Conservation (phyloP, 495 filamentous ascomycete genomes). For the Eremomyces bilateralis region DNA sequence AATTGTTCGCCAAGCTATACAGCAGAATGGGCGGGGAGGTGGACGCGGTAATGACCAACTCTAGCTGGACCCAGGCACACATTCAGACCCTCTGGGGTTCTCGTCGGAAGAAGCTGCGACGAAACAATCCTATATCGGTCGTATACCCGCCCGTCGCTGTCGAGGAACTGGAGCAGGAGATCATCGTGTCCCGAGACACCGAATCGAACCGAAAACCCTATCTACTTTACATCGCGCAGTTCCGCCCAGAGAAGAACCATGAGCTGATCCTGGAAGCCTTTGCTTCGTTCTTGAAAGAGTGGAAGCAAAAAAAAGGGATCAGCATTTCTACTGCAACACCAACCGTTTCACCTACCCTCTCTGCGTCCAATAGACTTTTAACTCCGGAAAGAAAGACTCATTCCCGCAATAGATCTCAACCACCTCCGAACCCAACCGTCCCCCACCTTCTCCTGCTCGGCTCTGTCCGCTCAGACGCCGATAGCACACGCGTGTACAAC, state of each 20-base stretch:
- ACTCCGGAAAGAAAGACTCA: too few relatives aligned
- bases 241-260: conserved; percentile 94
- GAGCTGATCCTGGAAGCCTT: conserved; percentile 65
- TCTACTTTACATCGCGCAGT: conserved; percentile 87
- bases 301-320: conserved; percentile 11
- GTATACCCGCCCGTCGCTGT: conserved; percentile 89
- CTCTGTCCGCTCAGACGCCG: conserved; percentile 61
- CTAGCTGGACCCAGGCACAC: conserved; percentile 75
- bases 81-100: conserved; percentile 64
- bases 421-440: too few relatives aligned
- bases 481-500: conserved; percentile 76
- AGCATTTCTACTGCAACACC: too few relatives aligned
- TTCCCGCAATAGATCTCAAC: too few relatives aligned
- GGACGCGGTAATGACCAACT: conserved; percentile 93
- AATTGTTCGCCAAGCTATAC: conserved; percentile 62
- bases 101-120: conserved; percentile 19
- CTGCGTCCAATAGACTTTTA: too few relatives aligned
- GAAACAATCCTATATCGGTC: conserved; percentile 30
- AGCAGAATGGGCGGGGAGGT: conserved; percentile 55
- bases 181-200: conserved; percentile 42
- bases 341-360: too few relatives aligned
- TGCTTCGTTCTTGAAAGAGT: conserved; percentile 35
- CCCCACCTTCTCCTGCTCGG: conserved; percentile 66
- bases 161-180: conserved; percentile 46
- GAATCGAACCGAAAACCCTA: conserved; percentile 43